These are phyloP conservation scores for Candida yuanshanica DNA, from an alignment of 805 yeast species.

Conservation along the genomic window DNA sequence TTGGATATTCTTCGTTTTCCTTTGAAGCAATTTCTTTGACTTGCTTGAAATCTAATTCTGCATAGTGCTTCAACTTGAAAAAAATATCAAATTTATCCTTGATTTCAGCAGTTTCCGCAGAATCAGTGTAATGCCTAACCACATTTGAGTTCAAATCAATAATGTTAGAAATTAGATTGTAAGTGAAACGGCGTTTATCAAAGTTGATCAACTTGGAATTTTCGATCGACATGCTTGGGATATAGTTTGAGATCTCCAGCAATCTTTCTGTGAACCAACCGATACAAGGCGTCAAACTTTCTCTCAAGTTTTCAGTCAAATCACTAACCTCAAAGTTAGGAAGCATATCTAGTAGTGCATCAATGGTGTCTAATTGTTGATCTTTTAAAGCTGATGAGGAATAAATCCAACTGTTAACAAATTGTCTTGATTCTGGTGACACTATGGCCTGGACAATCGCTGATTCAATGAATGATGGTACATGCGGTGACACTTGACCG, in stretches of 20 bases:
- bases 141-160: constrained; percentile 33
- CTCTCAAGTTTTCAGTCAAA: constrained; percentile 25
- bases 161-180: constrained; percentile 53
- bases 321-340: constrained; percentile 31
- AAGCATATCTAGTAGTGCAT: constrained; percentile 26
- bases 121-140: constrained; percentile 21
- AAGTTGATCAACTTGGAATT: constrained; percentile 69
- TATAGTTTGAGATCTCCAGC: constrained; percentile 66
- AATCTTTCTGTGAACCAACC: constrained; percentile 88
- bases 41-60: constrained; percentile 31
- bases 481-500: constrained; percentile 36
- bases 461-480: constrained; percentile 84
- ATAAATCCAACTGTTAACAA: constrained; percentile 61
- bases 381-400: constrained; percentile 30
- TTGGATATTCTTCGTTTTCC: constrained; percentile 36
- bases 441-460: constrained; percentile 69
- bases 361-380: constrained; percentile 24
- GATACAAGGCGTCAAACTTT: constrained; percentile 71
- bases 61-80: constrained; percentile 30
- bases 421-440: constrained; percentile 74
- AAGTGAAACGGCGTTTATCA: constrained; percentile 72
- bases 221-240: constrained; percentile 71
- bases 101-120: constrained; percentile 26
- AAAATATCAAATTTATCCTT: constrained; percentile 45
- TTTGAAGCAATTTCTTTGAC: constrained; percentile 37